phyloP scores from a whole-genome alignment of 176 grass and related monocot species.

The Bromus sterilis region DNA sequence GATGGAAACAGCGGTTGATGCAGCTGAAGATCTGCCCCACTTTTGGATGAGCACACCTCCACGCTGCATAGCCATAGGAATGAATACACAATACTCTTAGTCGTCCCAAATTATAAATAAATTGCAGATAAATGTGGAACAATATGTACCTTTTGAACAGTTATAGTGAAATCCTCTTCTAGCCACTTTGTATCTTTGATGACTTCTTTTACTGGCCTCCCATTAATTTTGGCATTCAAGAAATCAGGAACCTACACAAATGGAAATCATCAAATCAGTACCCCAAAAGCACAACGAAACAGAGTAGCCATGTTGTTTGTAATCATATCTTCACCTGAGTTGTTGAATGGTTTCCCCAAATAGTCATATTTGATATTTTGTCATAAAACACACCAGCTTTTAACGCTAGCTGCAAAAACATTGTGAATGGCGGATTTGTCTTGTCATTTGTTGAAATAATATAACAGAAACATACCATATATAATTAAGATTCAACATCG shows the following conservation, averaged over 20 bases:
- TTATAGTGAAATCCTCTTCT: conserved; percentile 79
- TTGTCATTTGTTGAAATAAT: conserved; percentile 16
- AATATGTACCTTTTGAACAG: conserved; percentile 67
- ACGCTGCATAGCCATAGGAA: conserved; percentile 50
- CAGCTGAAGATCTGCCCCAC: conserved; percentile 98
- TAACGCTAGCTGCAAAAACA: conserved; percentile 64
- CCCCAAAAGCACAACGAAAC: neutral
- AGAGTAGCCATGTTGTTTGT: neutral
- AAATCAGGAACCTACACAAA: conserved; percentile 89
- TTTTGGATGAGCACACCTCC: conserved; percentile 89
- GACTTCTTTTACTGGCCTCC: conserved; percentile 69
- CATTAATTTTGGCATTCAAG: conserved; percentile 88
- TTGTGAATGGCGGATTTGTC: neutral
- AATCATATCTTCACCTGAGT: conserved; percentile 74
- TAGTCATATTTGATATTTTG: conserved; percentile 95
- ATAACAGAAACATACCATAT: neutral
- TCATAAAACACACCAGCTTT: conserved; percentile 99
- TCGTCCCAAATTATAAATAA: neutral
- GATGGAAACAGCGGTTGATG: conserved; percentile 93
- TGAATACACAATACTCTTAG: neutral
- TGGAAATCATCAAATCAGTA: conserved; percentile 13
- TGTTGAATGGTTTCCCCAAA: conserved; percentile 98
- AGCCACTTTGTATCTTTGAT: conserved; percentile 87
- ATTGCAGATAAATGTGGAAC: neutral
- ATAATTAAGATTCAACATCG: neutral